Evolutionary conservation across 805 yeast species (phyloP).

Genomic region (Spathaspora sp.): DNA sequence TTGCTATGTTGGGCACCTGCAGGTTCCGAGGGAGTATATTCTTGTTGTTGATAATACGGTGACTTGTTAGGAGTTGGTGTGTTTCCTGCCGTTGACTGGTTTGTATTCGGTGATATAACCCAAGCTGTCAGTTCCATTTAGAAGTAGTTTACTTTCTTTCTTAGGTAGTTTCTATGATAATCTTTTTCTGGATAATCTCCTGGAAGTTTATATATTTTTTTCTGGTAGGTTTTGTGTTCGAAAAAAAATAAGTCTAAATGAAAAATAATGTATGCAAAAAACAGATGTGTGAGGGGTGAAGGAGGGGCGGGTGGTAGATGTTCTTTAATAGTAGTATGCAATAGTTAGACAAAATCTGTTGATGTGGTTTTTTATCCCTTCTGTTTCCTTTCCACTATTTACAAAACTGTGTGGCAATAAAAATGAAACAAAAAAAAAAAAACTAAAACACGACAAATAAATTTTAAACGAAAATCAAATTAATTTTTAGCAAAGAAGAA

Average conservation of each 20-base stretch:
- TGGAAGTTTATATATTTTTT: neutral
- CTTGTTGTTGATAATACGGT: conserved; percentile 5
- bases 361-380: neutral
- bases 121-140: conserved; percentile 11
- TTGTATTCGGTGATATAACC: conserved; percentile 8
- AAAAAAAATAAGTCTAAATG: neutral
- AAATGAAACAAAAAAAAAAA: neutral
- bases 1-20: neutral
- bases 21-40: neutral
- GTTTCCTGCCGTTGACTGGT: neutral
- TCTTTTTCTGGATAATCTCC: neutral
- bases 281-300: neutral
- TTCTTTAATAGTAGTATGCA: neutral
- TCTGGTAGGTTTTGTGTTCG: neutral
- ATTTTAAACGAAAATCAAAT: neutral
- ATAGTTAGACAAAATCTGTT: neutral
- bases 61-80: conserved; percentile 8
- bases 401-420: neutral
- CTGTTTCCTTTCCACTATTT: neutral
- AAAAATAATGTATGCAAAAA: neutral
- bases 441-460: neutral
- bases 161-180: neutral
- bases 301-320: neutral
- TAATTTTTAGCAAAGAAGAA: neutral
- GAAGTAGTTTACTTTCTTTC: neutral